phyloP scores from a whole-genome alignment of 768 basidiomycete genomes.

The Infundibulicybe gibba region DNA sequence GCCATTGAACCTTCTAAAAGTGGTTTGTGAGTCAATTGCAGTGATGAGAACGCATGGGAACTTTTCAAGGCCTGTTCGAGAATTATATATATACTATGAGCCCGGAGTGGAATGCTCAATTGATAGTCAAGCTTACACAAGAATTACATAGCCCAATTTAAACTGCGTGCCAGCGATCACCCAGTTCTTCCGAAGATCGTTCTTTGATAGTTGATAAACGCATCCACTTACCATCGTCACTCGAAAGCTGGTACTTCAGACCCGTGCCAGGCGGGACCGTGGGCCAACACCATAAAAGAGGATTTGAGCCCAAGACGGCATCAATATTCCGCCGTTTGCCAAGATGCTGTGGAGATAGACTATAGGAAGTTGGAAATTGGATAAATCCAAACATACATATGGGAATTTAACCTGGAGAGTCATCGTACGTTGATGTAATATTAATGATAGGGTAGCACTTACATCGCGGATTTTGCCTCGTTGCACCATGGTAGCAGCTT shows the following conservation, averaged over 20 bases:
- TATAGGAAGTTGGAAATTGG: conserved; percentile 6
- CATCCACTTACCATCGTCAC: conserved; percentile 73
- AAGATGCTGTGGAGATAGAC: conserved; percentile 57
- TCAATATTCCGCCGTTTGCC: conserved; percentile 70
- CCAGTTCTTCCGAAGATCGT: conserved; percentile 12
- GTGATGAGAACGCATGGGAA: not conserved
- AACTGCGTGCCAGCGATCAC: conserved; percentile 15
- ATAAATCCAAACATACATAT: conserved; percentile 55
- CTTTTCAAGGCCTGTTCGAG: too few relatives aligned
- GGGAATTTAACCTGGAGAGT: conserved; percentile 77
- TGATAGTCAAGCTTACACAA: conserved; percentile 4
- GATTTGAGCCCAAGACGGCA: conserved; percentile 73
- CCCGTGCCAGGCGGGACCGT: conserved; percentile 64
- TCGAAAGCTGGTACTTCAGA: conserved; percentile 69
- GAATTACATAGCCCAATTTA: conserved; percentile 10
- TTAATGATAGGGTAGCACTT: conserved; percentile 6
- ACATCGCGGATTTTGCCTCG: conserved; percentile 85
- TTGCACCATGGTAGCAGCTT: conserved; percentile 79
- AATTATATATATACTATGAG: too few relatives aligned
- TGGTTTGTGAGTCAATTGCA: not conserved
- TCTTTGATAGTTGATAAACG: conserved; percentile 27
- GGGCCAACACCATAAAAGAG: conserved; percentile 85
- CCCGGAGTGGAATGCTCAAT: too few relatives aligned
- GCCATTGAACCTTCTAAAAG: conserved; percentile 18
- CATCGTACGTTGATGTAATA: conserved; percentile 2